Conservation (phyloP, 495 filamentous ascomycete genomes). For the Aspergillus baeticus region DNA sequence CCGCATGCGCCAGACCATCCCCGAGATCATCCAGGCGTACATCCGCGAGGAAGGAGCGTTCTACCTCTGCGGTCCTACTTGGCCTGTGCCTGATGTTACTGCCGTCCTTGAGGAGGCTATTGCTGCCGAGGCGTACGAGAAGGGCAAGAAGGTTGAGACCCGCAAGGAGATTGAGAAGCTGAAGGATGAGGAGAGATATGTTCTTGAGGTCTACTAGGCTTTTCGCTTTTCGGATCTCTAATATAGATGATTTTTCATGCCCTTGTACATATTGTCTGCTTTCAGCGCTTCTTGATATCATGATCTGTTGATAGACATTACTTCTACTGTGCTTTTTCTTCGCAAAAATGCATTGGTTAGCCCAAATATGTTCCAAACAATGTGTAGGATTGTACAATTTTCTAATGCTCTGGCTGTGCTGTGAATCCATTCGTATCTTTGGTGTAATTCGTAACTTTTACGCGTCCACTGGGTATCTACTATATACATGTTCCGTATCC, state of each 20-base stretch:
- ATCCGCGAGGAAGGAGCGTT: constrained; percentile 85
- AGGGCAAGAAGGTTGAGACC: constrained; percentile 79
- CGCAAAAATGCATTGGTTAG: neutral
- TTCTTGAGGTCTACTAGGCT: constrained; percentile 87
- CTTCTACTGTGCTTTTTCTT: neutral
- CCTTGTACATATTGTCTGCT: constrained; percentile 22
- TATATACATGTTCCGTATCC: constrained; percentile 16
- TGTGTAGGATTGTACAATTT: too few relatives aligned
- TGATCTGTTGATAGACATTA: constrained; percentile 13
- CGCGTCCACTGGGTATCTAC: constrained; percentile 19
- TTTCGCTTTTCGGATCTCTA: constrained; percentile 14
- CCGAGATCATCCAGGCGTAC: constrained; percentile 87
- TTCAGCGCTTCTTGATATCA: constrained; percentile 24
- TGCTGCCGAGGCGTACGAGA: constrained; percentile 64
- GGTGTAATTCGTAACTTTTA: neutral
- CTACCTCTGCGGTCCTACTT: constrained; percentile 96
- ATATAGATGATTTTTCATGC: constrained; percentile 9
- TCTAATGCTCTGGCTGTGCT: too few relatives aligned
- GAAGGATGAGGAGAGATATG: constrained; percentile 92
- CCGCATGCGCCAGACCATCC: constrained; percentile 84
- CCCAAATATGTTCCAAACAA: neutral
- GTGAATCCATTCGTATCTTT: too few relatives aligned
- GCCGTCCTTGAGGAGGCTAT: constrained; percentile 92
- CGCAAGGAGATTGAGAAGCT: constrained; percentile 92
- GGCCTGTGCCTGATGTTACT: constrained; percentile 98